These are phyloP conservation scores for Mycena kentingensis DNA, from an alignment of 768 basidiomycete species.

Conservation along the genomic window DNA sequence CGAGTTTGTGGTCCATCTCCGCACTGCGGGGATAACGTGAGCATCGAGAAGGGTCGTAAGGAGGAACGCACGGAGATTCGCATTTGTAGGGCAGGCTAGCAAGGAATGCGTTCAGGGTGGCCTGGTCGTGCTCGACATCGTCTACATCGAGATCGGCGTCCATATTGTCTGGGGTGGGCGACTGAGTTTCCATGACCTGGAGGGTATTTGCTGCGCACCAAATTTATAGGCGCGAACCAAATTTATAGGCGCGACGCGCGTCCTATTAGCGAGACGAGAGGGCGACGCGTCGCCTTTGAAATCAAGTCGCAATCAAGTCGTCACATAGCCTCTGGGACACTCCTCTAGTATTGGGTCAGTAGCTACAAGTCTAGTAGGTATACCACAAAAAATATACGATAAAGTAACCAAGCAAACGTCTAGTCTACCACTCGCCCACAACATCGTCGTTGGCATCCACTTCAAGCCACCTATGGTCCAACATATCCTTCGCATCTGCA, in stretches of 20 bases:
- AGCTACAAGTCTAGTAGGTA: conserved; percentile 8
- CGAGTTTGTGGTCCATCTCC: conserved; percentile 71
- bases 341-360: too few relatives aligned
- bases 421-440: conserved; percentile 46
- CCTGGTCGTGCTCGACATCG: conserved; percentile 58
- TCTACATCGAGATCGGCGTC: conserved; percentile 41
- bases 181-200: too few relatives aligned
- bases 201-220: too few relatives aligned
- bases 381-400: not conserved
- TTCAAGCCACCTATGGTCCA: conserved; percentile 74
- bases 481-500: conserved; percentile 70
- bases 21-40: conserved; percentile 30
- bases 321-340: too few relatives aligned
- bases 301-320: too few relatives aligned
- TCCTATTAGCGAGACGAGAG: too few relatives aligned
- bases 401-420: conserved; percentile 2
- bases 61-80: conserved; percentile 46
- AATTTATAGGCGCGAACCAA: too few relatives aligned
- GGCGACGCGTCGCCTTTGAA: too few relatives aligned
- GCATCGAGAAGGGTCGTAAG: not conserved
- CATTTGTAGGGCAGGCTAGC: conserved; percentile 71
- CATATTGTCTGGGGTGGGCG: too few relatives aligned
- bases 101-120: conserved; percentile 65
- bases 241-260: too few relatives aligned
- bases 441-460: conserved; percentile 42